Evolutionary conservation across 2,329 filamentous ascomycete genomes (phyloP), one percentile per base, ranked within the genome.

Genomic region (Apiospora arundinis): DNA sequence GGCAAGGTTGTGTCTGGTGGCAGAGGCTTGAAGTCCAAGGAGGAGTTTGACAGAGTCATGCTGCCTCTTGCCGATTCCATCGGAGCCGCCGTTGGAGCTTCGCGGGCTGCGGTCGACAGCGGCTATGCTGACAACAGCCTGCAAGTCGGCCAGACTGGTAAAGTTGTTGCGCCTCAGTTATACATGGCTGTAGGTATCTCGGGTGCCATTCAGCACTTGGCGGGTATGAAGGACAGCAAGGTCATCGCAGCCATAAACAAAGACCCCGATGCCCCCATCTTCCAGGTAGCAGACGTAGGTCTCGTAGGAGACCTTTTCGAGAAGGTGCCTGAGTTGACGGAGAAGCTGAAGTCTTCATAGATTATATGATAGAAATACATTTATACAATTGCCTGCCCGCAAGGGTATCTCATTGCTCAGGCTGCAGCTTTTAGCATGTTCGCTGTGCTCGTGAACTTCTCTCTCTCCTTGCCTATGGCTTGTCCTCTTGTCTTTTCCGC

Each of bases 211-310:
- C 96, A 99, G 85, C 96, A 99, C 87, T 84, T 99, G 83, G 96
- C 96, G 44, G 96, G 96, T 80, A 99, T 99, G 96, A 99, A 99
- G 89, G 96, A 99, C 81, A 98, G 95, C 87, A 99, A 99, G 87
- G 96, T 99, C 72, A 99, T 99, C 85, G 96, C 95, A 28, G 94
- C 94, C 18, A 98, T 99, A 80, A 99, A 99, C 88, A 99, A 99
- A 86, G 96, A 99, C 80, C 87, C 91, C 5, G 96, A 99, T 83
- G 96, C 96, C 71, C 96, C 96, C 42, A 99, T 99, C 77, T 99
- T 99, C 88, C 96, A 99, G 84, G 91, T 99, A 72, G 96, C 96
- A 5, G 96, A 99, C 83, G 95, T 98, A 70, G 96, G 96, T 16
- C 86, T 99, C 69, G 95, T 99, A 6, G 95, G 95, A 52, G 96